These are phyloP conservation scores for Colletotrichum siamense DNA, from an alignment of 2,329 filamentous ascomycete species.

Conservation along the genomic window DNA sequence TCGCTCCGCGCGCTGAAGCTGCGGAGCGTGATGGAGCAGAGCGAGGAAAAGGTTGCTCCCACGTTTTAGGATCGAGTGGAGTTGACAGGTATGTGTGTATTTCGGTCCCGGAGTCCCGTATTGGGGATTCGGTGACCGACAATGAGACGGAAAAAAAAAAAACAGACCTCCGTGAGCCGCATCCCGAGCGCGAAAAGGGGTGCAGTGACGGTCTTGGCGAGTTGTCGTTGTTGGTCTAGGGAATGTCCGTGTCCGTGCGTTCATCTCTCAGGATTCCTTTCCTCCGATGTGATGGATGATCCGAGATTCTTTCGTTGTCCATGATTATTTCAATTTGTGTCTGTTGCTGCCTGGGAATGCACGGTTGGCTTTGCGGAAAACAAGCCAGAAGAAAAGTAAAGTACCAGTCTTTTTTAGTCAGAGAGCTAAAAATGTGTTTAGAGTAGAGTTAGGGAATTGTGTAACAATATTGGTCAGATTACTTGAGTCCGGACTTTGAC, in stretches of 20 bases:
- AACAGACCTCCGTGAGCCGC: not conserved
- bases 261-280: not conserved
- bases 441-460: not conserved
- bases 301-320: not conserved
- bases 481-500: not conserved
- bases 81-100: not conserved
- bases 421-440: not conserved
- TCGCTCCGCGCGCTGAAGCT: slow-evolving; percentile 27
- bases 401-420: not conserved
- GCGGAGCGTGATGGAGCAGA: slow-evolving; percentile 12
- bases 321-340: not conserved
- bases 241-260: not conserved
- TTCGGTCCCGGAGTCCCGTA: not conserved
- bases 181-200: not conserved
- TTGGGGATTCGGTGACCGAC: not conserved
- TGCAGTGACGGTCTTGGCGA: not conserved
- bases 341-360: not conserved
- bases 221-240: not conserved
- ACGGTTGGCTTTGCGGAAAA: not conserved
- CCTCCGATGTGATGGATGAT: not conserved
- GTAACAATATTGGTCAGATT: not conserved
- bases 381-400: not conserved
- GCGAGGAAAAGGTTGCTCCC: slow-evolving; percentile 17
- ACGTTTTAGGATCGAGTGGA: slow-evolving; percentile 2
- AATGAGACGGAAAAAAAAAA: not conserved